Base-by-base conservation (phyloP, 345 rosid genomes). In the Chamaenerion angustifolium region DNA sequence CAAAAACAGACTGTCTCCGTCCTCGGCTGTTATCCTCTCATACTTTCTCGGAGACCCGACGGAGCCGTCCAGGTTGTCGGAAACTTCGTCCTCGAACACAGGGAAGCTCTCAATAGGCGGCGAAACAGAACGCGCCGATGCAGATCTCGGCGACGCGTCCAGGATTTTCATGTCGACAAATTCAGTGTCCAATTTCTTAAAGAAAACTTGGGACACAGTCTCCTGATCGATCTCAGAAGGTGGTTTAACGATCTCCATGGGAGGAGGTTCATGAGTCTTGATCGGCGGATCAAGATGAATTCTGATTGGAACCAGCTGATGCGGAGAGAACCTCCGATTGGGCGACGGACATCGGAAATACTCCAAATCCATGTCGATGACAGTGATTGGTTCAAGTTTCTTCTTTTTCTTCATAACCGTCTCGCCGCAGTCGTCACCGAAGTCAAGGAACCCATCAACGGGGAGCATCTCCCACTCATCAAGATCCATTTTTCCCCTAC, bases 381-480 rank as follows among this genome's bases (percentile, higher is more conserved):
- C 52, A 21, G 59, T 51, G 16, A 58, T 69, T 5, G 68, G 44
- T 25, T 56, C 65, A 8, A 64, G 44, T 9, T 50, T 71, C 41
- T 65, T 65, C 23, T 43, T 59, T 51, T 42, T 18, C 13, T 40
- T 47, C 56, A 67, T 61, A 8, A 16, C 21, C 49, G 15, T 23
- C 48, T 61, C 60, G 40, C 66, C 72, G 9, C 61, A 65, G 25
- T 73, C 79, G 16, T 66, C 77, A 31, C 48, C 70, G 43, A 68
- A 65, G 62, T 74, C 82, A 48, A 63, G 59, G 59, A 71, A 65
- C 14, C 71, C 70, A 46, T 66, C 68, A 47, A 42, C 68, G 6
- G 96, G 82, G 16, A 92, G 81, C 42, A 84, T 45, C 60, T 84
- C 96, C 98, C 98, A 92, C 55, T 80, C 98, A n/a, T 84, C 93